Evolutionary conservation across 2,329 filamentous ascomycete species (phyloP), one percentile per base, ranked within the genome.

Genomic region (Juglanconis sp.): DNA sequence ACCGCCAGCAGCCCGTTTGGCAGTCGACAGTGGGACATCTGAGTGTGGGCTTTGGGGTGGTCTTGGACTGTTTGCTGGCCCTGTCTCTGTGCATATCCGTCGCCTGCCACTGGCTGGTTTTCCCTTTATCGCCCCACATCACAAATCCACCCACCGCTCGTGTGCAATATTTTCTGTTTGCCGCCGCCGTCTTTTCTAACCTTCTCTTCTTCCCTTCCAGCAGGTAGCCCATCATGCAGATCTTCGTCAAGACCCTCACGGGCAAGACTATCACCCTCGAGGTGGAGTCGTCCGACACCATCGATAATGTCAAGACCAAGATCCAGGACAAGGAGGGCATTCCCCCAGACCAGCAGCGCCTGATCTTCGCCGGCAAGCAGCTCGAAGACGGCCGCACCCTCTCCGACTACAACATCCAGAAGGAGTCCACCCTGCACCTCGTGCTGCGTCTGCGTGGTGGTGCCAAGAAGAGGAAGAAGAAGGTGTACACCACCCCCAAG

Each of bases 231-330:
- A 85, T 79, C 80, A 88, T 88, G 86, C 86, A 88, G 84, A 88
- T 88, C 79, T 89, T 89, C 83, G 87, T 89, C 75, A 88, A 89
- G 81, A 89, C 87, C 85, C 86, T 98, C 74, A 98, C 95, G 91
- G 95, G 95, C 77, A 98, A 98, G 90, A 98, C 95, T 78, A 98
- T 98, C 90, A 98, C 95, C 90, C 93, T 99, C 74, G 95, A 99
- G 92, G 95, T 98, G 83, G 95, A 98, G 89, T 96, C 92, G 74
- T 94, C 89, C 76, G 95, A 99, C 83, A 98, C 94, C 77, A 98
- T 99, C 82, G 95, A 98, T 88, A 98, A 98, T 89, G 95, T 99
- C 85, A 98, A 98, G 89, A 92, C 91, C 85, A 98, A 99, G 88
- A 87, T 87, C 72, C 83, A 88, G 92, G 95, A 98, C 88, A 99